Conservation (phyloP, 352 stramenopile genomes). For the Phytopythium kandeliae region DNA sequence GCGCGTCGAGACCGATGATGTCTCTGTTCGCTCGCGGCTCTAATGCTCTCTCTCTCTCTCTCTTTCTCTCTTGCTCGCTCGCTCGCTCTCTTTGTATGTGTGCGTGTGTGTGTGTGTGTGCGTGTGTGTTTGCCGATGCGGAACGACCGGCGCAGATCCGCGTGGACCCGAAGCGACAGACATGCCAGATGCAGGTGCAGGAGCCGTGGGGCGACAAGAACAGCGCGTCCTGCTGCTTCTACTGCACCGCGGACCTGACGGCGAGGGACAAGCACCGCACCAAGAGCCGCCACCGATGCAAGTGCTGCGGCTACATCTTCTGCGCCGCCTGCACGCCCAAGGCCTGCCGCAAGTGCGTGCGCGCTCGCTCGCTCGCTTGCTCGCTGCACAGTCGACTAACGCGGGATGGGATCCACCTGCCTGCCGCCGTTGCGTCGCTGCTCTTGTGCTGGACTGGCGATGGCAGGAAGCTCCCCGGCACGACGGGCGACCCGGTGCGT, state of each 20-base stretch:
- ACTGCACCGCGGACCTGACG: conserved; percentile 55
- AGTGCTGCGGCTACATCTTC: conserved; percentile 82
- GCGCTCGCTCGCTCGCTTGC: background rate
- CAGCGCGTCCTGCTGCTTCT: conserved; percentile 63
- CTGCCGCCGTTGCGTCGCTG: no score
- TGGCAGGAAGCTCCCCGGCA: conserved; percentile 55
- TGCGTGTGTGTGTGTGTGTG: no score
- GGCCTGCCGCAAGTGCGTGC: conserved; percentile 54
- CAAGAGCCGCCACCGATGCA: conserved; percentile 60
- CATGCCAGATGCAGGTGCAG: conserved; percentile 69
- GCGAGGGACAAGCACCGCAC: conserved; percentile 43
- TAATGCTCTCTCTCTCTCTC: no score
- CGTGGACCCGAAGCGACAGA: conserved; percentile 48
- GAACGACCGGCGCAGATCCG: no score
- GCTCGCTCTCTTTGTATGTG: no score
- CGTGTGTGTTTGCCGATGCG: no score
- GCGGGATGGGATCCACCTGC: no score
- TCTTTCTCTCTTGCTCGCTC: no score
- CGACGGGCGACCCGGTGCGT: conserved; percentile 48
- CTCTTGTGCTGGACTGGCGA: background rate
- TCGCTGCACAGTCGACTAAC: no score
- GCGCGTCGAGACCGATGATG: no score
- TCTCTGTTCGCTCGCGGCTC: no score
- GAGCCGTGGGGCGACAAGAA: conserved; percentile 78
- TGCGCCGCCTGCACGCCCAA: conserved; percentile 71